Conservation (phyloP, 148 eudicot genomes). For the Salicornia ramosissima region DNA sequence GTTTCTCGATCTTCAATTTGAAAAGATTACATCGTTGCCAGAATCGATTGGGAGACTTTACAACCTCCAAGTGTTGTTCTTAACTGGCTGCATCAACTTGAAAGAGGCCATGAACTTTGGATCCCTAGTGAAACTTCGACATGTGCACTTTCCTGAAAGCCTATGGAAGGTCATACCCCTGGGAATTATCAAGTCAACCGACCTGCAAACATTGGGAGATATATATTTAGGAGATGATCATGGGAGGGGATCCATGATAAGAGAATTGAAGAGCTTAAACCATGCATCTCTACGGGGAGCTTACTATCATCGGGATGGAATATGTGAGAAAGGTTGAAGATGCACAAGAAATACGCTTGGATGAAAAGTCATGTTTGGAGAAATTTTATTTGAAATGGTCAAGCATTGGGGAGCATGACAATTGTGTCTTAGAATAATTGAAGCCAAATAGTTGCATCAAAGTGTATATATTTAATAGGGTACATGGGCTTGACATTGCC, state of each 20-base stretch:
- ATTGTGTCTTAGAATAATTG: neutral
- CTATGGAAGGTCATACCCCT: no score
- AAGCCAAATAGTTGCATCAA: neutral
- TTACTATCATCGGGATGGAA: neutral
- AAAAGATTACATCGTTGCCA: neutral
- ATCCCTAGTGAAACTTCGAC: neutral
- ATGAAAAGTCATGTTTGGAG: neutral
- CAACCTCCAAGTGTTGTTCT: constrained; percentile 1
- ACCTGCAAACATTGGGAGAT: neutral
- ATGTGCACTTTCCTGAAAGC: neutral
- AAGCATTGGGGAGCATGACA: neutral
- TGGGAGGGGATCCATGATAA: neutral
- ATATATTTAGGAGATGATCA: neutral
- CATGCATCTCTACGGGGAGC: neutral
- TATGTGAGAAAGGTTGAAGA: neutral
- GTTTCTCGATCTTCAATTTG: neutral
- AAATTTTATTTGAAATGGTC: neutral
- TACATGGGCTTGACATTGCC: neutral
- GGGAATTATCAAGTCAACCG: neutral
- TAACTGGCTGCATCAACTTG: neutral
- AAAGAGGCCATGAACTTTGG: neutral
- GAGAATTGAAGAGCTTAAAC: neutral
- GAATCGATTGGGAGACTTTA: constrained; percentile 1
- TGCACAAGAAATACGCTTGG: neutral
- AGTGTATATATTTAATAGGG: neutral